Evolutionary conservation across 495 filamentous ascomycete genomes (phyloP).

Genomic region (Amniculicola lignicola): DNA sequence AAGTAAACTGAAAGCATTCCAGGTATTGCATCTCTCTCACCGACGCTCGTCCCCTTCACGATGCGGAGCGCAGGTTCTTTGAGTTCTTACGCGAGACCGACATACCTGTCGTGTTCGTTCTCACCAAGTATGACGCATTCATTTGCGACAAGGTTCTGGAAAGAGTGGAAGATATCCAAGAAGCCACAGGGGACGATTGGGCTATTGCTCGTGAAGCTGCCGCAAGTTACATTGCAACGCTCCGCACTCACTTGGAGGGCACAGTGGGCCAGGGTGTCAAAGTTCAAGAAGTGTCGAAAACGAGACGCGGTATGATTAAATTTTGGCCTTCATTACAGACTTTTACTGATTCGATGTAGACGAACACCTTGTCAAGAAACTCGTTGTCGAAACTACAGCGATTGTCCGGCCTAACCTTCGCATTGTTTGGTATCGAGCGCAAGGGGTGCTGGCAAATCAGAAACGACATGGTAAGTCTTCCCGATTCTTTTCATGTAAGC

Average conservation of each 20-base stretch:
- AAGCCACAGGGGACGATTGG: neutral
- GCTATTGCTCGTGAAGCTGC: neutral
- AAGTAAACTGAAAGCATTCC: neutral
- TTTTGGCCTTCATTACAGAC: no score
- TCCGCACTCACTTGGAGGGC: neutral
- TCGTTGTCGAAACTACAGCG: constrained; percentile 3
- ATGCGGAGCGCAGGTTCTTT: neutral
- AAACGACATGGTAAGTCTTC: neutral
- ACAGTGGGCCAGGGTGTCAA: constrained; percentile 5
- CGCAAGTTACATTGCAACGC: neutral
- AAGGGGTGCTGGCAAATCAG: constrained; percentile 3
- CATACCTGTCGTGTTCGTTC: constrained; percentile 5
- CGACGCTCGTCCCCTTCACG: constrained; percentile 3
- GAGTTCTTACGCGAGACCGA: constrained; percentile 3
- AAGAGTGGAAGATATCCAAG: constrained; percentile 2
- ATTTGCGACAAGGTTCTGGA: neutral
- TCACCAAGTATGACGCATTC: constrained; percentile 8
- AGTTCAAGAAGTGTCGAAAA: constrained; percentile 5
- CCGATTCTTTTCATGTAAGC: neutral
- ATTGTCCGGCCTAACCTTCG: constrained; percentile 6
- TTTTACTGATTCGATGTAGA: neutral
- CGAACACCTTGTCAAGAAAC: constrained; percentile 1
- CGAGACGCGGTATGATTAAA: neutral
- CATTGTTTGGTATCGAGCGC: constrained; percentile 2
- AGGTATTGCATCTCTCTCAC: constrained; percentile 11